These are phyloP conservation scores for Phylloporus rhodoxanthus DNA, from an alignment of 768 basidiomycete genomes.

Conservation along the genomic window DNA sequence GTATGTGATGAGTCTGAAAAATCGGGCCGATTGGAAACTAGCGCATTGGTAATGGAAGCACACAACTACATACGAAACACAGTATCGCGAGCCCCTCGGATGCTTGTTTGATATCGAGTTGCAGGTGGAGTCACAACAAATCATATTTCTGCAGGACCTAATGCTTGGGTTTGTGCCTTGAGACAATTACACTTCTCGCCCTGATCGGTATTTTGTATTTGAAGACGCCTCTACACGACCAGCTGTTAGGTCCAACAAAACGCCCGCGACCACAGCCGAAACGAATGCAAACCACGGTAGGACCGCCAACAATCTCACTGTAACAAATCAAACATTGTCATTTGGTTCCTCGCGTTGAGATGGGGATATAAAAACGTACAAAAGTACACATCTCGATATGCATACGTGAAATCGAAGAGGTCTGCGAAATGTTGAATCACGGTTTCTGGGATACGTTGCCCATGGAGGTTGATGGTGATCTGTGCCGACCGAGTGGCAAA, in stretches of 20 bases:
- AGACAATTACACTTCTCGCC: neutral
- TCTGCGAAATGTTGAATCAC: conserved; percentile 34
- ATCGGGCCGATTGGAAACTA: neutral
- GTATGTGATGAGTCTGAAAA: too few species aligned
- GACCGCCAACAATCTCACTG: conserved; percentile 46
- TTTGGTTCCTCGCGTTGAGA: neutral
- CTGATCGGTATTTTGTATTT: neutral
- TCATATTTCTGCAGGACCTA: too few species aligned
- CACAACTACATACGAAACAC: neutral
- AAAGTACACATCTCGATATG: conserved; percentile 43
- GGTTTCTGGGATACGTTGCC: conserved; percentile 31
- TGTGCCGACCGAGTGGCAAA: conserved; percentile 41
- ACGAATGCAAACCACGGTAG: conserved; percentile 49
- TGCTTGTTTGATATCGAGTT: too few species aligned
- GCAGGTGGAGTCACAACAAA: too few species aligned
- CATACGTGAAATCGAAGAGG: conserved; percentile 35
- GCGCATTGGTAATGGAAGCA: neutral
- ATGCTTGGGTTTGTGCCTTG: neutral
- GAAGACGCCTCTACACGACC: neutral
- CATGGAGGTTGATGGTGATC: conserved; percentile 39
- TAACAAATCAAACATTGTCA: conserved; percentile 1
- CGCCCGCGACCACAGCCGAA: conserved; percentile 34
- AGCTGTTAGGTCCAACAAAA: conserved; percentile 32
- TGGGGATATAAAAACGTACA: conserved; percentile 25
- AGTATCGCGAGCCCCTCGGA: neutral